These are phyloP conservation scores for Oxytropis ochrocephala DNA, from an alignment of 306 rosid species.

Conservation along the genomic window DNA sequence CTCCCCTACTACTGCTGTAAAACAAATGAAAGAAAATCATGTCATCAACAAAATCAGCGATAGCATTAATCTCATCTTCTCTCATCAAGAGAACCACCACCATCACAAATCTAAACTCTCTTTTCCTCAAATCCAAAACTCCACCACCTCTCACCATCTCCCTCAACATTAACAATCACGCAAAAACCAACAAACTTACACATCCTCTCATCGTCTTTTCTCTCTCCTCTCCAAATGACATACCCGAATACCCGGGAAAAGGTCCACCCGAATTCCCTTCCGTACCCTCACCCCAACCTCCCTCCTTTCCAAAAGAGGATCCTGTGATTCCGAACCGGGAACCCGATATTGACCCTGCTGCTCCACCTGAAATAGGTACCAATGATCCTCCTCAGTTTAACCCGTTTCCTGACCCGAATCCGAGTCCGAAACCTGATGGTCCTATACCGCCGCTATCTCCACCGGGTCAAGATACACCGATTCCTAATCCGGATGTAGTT, in stretches of 20 bases:
- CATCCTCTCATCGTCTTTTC: background rate
- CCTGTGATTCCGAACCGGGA: constrained; percentile 1
- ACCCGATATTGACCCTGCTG: constrained; percentile 28
- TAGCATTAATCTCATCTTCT: constrained; percentile 32
- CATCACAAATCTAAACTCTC: background rate
- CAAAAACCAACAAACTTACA: background rate
- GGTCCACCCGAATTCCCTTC: constrained; percentile 27
- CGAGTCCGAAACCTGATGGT: constrained; percentile 32
- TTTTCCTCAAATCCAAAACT: background rate
- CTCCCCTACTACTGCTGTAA: background rate
- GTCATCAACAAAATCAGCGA: constrained; percentile 28
- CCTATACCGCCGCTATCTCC: constrained; percentile 41
- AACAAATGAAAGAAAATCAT: background rate
- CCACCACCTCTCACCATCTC: background rate
- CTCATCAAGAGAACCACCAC: constrained; percentile 29
- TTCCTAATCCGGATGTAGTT: constrained; percentile 25
- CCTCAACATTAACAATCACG: background rate
- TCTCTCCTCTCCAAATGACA: background rate
- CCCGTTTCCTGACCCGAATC: constrained; percentile 24
- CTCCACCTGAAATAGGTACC: constrained; percentile 30
- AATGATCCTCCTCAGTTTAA: constrained; percentile 20
- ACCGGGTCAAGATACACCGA: constrained; percentile 27
- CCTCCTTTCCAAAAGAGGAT: constrained; percentile 27
- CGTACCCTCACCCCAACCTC: constrained; percentile 4
- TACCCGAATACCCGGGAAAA: constrained; percentile 16